Conservation (phyloP, 148 eudicot species). For the Nyssa sinensis region DNA sequence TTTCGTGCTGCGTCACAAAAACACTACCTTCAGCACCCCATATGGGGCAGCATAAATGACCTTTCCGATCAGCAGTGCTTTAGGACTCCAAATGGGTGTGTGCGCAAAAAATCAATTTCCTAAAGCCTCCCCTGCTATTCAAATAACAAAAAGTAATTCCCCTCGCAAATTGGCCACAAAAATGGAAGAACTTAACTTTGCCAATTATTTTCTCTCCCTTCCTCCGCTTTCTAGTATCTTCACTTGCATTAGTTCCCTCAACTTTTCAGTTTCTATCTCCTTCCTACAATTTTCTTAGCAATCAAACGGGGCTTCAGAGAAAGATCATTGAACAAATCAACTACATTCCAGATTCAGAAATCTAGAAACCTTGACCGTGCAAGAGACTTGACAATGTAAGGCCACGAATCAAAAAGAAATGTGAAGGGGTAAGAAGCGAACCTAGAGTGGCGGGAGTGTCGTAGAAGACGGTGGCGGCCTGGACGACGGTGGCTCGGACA, state of each 20-base stretch:
- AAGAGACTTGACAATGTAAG: background rate
- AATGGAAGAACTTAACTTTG: background rate
- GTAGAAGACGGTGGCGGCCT: slow-evolving; percentile 89
- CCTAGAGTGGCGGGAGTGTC: slow-evolving; percentile 93
- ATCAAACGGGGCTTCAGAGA: background rate
- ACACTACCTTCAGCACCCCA: too few relatives aligned
- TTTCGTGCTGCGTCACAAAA: too few relatives aligned
- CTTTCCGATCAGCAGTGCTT: too few relatives aligned
- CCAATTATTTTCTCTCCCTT: too few relatives aligned
- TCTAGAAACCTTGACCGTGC: background rate
- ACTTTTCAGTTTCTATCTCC: background rate
- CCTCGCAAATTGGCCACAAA: background rate
- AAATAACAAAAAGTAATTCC: background rate
- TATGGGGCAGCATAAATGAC: too few relatives aligned
- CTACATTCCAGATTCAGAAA: background rate
- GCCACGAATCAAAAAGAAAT: background rate
- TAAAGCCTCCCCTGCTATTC: too few relatives aligned
- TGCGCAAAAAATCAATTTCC: too few relatives aligned
- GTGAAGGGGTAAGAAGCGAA: slow-evolving; percentile 9
- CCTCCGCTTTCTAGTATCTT: too few relatives aligned
- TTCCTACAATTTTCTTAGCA: background rate
- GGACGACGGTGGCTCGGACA: slow-evolving; percentile 93
- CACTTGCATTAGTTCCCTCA: too few relatives aligned
- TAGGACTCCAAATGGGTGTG: too few relatives aligned
- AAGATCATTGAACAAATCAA: too few relatives aligned